Evolutionary conservation across 1,139 yeast species (phyloP).

Genomic region (Yamadazyma trypodendri): DNA sequence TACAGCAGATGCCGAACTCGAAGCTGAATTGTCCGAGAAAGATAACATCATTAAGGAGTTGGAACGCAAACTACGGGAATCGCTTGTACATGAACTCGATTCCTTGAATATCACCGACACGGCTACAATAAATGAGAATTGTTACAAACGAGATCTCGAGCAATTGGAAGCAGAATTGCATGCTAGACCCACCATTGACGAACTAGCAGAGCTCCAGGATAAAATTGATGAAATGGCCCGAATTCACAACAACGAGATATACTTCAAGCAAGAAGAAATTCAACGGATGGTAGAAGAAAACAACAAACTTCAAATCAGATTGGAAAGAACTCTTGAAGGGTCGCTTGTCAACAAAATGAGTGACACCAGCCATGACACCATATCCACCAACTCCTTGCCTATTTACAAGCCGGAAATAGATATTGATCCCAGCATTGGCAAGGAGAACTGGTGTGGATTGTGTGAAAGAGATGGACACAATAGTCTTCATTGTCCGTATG

Average conservation of each 20-base stretch:
- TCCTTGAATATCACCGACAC: constrained; percentile 16
- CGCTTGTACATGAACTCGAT: constrained; percentile 16
- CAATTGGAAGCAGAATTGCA: constrained; percentile 25
- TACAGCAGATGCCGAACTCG: background rate
- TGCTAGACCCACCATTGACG: constrained; percentile 32
- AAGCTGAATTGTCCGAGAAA: background rate
- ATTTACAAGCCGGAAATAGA: constrained; percentile 50
- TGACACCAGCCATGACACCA: constrained; percentile 13
- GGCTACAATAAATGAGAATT: constrained; percentile 14
- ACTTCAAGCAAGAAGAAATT: constrained; percentile 29
- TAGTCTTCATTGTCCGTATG: constrained; percentile 84
- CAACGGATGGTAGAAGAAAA: constrained; percentile 22
- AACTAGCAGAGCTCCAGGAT: constrained; percentile 29
- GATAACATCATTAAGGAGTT: constrained; percentile 12
- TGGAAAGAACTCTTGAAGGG: constrained; percentile 17
- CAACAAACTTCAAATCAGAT: constrained; percentile 18
- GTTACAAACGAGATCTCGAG: constrained; percentile 17
- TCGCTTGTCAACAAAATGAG: constrained; percentile 12
- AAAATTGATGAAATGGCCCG: constrained; percentile 31
- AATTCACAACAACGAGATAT: constrained; percentile 31
- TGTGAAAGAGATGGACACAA: constrained; percentile 91
- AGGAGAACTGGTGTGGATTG: constrained; percentile 83
- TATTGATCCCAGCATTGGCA: constrained; percentile 72
- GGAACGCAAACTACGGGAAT: constrained; percentile 15
- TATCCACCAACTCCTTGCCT: constrained; percentile 33